These are phyloP conservation scores for Corymbia citriodora DNA, from an alignment of 441 rosid genomes.

Conservation along the genomic window DNA sequence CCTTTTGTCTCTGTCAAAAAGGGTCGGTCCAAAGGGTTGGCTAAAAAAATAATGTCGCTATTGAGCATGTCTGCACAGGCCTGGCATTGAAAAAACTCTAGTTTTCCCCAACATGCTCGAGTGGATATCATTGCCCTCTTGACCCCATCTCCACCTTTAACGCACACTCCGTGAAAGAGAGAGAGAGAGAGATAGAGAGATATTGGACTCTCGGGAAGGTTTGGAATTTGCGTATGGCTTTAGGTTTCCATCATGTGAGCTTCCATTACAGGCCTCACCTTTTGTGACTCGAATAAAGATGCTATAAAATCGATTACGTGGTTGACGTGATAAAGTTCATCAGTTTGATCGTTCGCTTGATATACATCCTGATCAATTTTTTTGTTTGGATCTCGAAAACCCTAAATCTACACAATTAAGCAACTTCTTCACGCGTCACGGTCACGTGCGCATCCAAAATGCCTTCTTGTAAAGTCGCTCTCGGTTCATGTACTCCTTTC, in stretches of 20 bases:
- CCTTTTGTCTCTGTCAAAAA: slow-evolving; percentile 13
- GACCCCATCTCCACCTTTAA: slow-evolving; percentile 30
- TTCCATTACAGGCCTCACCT: not conserved
- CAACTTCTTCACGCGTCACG: not conserved
- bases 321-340: fast-evolving
- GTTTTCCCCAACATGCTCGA: slow-evolving; percentile 23
- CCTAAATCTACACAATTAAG: not conserved
- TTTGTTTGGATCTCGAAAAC: not conserved
- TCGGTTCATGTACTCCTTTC: not conserved
- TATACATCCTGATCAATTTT: fast-evolving
- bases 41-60: not conserved
- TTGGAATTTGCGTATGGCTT: not conserved
- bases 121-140: slow-evolving; percentile 31
- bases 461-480: not conserved
- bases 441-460: fast-evolving
- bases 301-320: not conserved
- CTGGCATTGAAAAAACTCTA: not conserved
- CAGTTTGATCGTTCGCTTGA: not conserved
- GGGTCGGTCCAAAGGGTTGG: not conserved
- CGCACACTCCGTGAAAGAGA: not conserved
- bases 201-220: not conserved
- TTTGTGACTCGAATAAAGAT: not conserved
- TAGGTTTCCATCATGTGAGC: not conserved
- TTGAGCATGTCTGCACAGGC: not conserved
- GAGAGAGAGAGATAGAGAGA: not conserved